Percentiles rank a stretch among this genome's conserved stretches.
phyloP scores from a whole-genome alignment of 768 basidiomycete genomes.

The Chalciporus chontae region DNA sequence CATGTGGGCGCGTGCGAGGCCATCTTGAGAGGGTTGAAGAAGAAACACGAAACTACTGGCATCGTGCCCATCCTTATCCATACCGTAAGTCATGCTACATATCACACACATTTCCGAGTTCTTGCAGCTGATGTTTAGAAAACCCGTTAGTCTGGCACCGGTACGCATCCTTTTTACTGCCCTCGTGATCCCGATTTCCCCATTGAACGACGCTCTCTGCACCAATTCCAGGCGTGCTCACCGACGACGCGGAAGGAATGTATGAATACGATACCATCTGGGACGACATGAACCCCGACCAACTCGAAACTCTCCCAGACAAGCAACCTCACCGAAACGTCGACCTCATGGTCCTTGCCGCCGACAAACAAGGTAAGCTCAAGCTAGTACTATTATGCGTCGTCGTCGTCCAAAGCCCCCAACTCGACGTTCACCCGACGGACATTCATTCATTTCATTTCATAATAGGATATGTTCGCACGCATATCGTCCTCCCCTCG shows the following conservation, averaged over 20 bases:
- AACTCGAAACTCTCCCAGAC: slow-evolving; percentile 43
- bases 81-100: slow-evolving; percentile 51
- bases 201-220: no score
- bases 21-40: slow-evolving; percentile 51
- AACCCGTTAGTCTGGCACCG: slow-evolving; percentile 49
- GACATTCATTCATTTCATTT: no score
- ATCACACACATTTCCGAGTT: no score
- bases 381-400: no score
- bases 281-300: slow-evolving; percentile 45
- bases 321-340: slow-evolving; percentile 49
- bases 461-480: slow-evolving; percentile 15
- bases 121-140: no score
- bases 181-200: no score
- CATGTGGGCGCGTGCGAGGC: slow-evolving; percentile 42
- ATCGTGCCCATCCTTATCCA: slow-evolving; percentile 52
- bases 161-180: no score
- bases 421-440: no score
- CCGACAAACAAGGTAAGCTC: slow-evolving; percentile 45
- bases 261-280: slow-evolving; percentile 38
- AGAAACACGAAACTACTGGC: slow-evolving; percentile 39
- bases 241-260: slow-evolving; percentile 45
- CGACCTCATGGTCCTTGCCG: slow-evolving; percentile 43
- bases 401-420: no score
- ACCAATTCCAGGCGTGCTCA: slow-evolving; percentile 34
- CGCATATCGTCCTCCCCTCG: slow-evolving; percentile 47